These are phyloP conservation scores for Solanum boliviense DNA, from an alignment of 257 asterid species.

Conservation along the genomic window DNA sequence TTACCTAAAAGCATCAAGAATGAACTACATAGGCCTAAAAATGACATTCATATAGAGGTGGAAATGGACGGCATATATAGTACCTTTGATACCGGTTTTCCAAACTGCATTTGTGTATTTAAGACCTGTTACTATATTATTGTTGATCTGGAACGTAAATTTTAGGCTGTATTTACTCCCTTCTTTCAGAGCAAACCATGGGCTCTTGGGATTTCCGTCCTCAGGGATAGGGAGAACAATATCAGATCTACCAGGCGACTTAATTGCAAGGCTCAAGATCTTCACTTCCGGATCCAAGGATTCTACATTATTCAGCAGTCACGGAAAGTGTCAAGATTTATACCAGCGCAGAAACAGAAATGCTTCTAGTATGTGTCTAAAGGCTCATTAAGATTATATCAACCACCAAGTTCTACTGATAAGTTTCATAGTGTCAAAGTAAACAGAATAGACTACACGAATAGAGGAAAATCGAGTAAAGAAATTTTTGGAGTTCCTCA, in stretches of 20 bases:
- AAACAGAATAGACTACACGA: neutral
- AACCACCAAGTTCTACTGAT: neutral
- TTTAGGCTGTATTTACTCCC: conserved; percentile 54
- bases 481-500: neutral
- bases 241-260: conserved; percentile 51
- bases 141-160: conserved; percentile 54
- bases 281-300: conserved; percentile 63
- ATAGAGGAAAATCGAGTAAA: neutral
- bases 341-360: neutral
- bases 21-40: neutral
- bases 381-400: neutral
- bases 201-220: conserved; percentile 45
- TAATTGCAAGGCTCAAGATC: conserved; percentile 49
- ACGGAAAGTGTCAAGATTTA: neutral
- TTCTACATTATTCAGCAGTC: conserved; percentile 18
- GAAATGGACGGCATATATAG: neutral
- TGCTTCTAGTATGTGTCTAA: neutral
- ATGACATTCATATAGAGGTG: neutral
- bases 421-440: neutral
- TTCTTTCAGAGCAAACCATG: conserved; percentile 67
- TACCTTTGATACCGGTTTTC: conserved; percentile 74
- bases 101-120: conserved; percentile 58
- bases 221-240: conserved; percentile 50
- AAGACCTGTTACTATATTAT: conserved; percentile 64
- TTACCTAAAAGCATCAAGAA: neutral